Conservation (phyloP, 345 rosid species). For the Acer campestre region DNA sequence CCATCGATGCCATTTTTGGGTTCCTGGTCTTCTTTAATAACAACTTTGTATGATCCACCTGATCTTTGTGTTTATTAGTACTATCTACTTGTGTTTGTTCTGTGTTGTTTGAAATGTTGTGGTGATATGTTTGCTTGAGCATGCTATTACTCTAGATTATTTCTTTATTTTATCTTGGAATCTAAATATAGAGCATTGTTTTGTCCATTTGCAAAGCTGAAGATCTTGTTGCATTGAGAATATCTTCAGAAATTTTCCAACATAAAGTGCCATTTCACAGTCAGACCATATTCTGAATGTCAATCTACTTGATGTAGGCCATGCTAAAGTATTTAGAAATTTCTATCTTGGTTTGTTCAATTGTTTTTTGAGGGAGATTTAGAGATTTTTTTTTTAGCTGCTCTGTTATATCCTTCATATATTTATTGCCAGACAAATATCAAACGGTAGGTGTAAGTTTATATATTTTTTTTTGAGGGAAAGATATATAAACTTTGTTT, state of each 20-base stretch:
- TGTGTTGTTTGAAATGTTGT: conserved; percentile 8
- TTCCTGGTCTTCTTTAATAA: background rate
- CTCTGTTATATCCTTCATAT: background rate
- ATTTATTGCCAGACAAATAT: too few relatives aligned
- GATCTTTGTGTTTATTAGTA: conserved; percentile 7
- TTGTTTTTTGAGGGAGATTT: background rate
- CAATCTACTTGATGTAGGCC: background rate
- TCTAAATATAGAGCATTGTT: background rate
- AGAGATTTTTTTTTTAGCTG: background rate
- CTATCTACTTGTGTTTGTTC: background rate
- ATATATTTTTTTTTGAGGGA: too few relatives aligned
- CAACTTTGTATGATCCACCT: background rate
- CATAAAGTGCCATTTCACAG: background rate
- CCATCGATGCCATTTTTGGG: background rate
- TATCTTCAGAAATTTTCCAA: background rate
- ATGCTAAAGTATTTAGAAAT: conserved; percentile 1
- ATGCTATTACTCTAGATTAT: background rate
- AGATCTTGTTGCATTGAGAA: conserved; percentile 3
- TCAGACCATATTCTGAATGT: background rate
- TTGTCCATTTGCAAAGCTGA: background rate
- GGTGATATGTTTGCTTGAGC: background rate
- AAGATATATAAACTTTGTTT: background rate
- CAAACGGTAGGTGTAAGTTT: too few relatives aligned
- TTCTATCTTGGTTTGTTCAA: background rate
- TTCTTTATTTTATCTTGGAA: background rate